Conservation (phyloP, 1,139 yeast species). For the Hansenula sp. region DNA sequence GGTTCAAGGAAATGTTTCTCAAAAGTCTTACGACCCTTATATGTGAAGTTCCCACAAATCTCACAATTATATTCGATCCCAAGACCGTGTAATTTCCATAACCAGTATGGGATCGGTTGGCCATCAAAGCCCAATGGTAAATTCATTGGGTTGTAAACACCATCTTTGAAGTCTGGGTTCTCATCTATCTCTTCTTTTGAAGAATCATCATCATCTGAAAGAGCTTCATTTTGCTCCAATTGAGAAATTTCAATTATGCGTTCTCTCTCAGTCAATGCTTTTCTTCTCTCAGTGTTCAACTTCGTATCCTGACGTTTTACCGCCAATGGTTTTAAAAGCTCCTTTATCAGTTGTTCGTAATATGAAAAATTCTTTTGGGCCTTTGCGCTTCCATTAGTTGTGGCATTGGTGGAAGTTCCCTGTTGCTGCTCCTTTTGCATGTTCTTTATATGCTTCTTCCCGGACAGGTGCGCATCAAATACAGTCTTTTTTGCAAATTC, state of each 20-base stretch:
- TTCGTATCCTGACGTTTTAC: constrained; percentile 45
- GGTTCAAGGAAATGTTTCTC: constrained; percentile 69
- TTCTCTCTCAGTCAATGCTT: constrained; percentile 74
- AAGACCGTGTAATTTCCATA: constrained; percentile 84
- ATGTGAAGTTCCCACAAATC: constrained; percentile 74
- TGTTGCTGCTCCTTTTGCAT: constrained; percentile 13
- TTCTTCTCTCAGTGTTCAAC: constrained; percentile 59
- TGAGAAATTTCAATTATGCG: constrained; percentile 51
- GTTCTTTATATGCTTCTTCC: constrained; percentile 73
- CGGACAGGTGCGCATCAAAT: constrained; percentile 63
- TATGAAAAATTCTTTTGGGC: constrained; percentile 14
- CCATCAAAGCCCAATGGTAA: constrained; percentile 88
- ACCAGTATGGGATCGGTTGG: constrained; percentile 89
- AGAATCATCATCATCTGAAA: constrained; percentile 24
- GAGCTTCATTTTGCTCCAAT: constrained; percentile 29
- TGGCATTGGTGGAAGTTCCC: not conserved
- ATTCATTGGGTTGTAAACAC: constrained; percentile 41
- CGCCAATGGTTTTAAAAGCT: constrained; percentile 30
- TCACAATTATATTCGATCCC: constrained; percentile 76
- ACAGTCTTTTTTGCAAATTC: constrained; percentile 63
- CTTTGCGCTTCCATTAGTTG: not conserved
- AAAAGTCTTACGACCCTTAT: constrained; percentile 71
- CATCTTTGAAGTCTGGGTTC: constrained; percentile 9
- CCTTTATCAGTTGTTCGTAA: constrained; percentile 34
- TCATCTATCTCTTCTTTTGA: constrained; percentile 19